Base-by-base conservation (phyloP, 2,329 filamentous ascomycete species). In the Xylariaceae sp. region DNA sequence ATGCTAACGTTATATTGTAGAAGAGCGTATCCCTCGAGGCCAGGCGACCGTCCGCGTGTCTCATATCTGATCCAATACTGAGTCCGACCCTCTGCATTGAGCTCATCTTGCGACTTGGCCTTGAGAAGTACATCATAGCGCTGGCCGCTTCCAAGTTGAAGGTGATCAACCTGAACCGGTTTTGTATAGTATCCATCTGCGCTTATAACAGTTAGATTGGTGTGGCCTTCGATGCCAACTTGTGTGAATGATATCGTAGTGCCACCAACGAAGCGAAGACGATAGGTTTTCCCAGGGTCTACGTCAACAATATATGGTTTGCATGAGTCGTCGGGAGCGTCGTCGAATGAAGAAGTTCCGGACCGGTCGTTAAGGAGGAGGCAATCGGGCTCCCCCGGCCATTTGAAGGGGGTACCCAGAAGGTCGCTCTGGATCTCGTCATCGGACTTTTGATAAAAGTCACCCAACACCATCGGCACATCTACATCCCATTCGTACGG, bases 401-500 rank as follows among this genome's bases (percentile, higher is more conserved):
- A 87, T 6, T 66, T 64, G 56, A 85, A 80, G 0, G 80, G 79
- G 2, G 67, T 68, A 1, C 70, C 72, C 0, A 67, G 61, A 1
- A 87, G 70, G 0, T 78, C 80, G 0, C 70, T 55, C 53, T 79
- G 76, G 31, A 88, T 77, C 0, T 67, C 64, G 0, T 72, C 54
- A 57, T 87, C 82, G 1, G 75, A 74, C 50, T 77, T 75, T 37
- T 72, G 73, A 66, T 80, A 87, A 59, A 80, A 77, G 59, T 88
- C 85, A 3, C 75, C 72, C 2, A 86, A 67, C 8, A 75, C 65
- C 2, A 87, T 54, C 2, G 80, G 74, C 0, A 78, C 72, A 30
- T 88, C 85, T 2, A 80, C 83, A 53, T 87, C 81, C 59, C 85
- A 87, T 0, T 75, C 41, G 58, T 84, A 86, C 0, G 83, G 83